Percentiles rank a stretch among this genome's conserved stretches.
These are phyloP conservation scores for Yarrowia yakushimensis DNA, from an alignment of 805 yeast genomes.

Conservation along the genomic window DNA sequence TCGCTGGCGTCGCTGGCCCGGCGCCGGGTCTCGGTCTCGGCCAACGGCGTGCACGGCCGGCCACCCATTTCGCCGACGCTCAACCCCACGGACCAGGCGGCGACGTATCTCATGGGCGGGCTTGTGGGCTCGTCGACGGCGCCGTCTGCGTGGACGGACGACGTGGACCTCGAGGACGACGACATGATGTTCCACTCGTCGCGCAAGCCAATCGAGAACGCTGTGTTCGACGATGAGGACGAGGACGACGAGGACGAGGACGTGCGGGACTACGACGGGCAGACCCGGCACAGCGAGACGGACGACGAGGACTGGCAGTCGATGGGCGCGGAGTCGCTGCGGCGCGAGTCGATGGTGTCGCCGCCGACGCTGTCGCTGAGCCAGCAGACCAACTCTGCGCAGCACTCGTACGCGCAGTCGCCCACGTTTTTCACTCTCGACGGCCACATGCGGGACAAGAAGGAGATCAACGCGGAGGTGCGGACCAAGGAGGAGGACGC, in stretches of 20 bases:
- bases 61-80: constrained; percentile 40
- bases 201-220: constrained; percentile 22
- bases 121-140: constrained; percentile 3
- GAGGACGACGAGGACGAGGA: constrained; percentile 34
- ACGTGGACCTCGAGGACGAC: constrained; percentile 36
- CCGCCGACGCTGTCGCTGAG: constrained; percentile 21
- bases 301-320: constrained; percentile 98
- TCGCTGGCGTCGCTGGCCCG: constrained; percentile 8
- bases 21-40: constrained; percentile 28
- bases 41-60: constrained; percentile 22
- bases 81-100: constrained; percentile 35
- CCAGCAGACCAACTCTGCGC: constrained; percentile 4
- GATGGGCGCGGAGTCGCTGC: constrained; percentile 72
- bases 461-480: constrained; percentile 18
- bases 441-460: constrained; percentile 16
- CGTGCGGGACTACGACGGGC: constrained; percentile 31
- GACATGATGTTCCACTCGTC: constrained; percentile 37
- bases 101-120: constrained; percentile 30
- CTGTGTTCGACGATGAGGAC: constrained; percentile 31
- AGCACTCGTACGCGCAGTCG: constrained; percentile 16
- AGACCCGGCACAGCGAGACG: constrained; percentile 56
- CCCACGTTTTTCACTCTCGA: constrained; percentile 23
- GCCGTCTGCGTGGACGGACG: constrained; percentile 33
- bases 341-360: constrained; percentile 35
- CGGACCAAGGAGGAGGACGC: constrained; percentile 51